phyloP scores from a whole-genome alignment of 257 asterid genomes.

The Petrea volubilis region DNA sequence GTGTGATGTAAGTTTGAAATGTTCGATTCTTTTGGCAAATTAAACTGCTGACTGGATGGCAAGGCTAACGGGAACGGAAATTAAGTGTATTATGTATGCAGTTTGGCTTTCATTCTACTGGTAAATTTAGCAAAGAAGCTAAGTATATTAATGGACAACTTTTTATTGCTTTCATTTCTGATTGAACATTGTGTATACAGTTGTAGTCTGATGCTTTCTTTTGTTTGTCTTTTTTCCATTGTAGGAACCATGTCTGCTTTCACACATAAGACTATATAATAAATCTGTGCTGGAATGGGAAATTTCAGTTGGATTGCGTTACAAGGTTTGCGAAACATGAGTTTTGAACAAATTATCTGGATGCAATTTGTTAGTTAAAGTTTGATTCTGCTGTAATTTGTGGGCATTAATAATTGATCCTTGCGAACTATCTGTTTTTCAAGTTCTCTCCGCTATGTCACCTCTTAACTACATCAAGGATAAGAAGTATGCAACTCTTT shows the following conservation, averaged over 20 bases:
- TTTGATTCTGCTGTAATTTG: not conserved
- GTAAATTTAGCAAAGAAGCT: constrained; percentile 7
- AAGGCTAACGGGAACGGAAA: constrained; percentile 1
- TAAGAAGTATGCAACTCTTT: not conserved
- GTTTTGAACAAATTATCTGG: constrained; percentile 1
- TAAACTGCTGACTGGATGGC: not conserved
- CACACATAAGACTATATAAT: constrained; percentile 84
- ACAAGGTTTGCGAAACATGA: constrained; percentile 66
- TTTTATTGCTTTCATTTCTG: constrained; percentile 8
- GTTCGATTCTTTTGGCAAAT: not conserved
- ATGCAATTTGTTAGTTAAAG: not conserved
- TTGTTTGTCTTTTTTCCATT: constrained; percentile 19
- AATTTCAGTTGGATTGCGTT: constrained; percentile 87
- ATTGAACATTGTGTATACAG: constrained; percentile 12
- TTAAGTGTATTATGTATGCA: constrained; percentile 13
- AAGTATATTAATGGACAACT: not conserved
- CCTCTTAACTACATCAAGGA: not conserved
- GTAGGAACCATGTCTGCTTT: constrained; percentile 92
- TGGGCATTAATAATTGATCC: not conserved
- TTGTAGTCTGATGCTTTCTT: constrained; percentile 20
- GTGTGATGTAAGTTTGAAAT: not conserved
- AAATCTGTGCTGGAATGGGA: constrained; percentile 99
- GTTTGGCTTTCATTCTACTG: constrained; percentile 1
- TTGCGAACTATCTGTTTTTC: not conserved
- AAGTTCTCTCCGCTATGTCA: not conserved